Evolutionary conservation across 352 stramenopile genomes (phyloP).

Genomic region (Elongisporangium prolatum): DNA sequence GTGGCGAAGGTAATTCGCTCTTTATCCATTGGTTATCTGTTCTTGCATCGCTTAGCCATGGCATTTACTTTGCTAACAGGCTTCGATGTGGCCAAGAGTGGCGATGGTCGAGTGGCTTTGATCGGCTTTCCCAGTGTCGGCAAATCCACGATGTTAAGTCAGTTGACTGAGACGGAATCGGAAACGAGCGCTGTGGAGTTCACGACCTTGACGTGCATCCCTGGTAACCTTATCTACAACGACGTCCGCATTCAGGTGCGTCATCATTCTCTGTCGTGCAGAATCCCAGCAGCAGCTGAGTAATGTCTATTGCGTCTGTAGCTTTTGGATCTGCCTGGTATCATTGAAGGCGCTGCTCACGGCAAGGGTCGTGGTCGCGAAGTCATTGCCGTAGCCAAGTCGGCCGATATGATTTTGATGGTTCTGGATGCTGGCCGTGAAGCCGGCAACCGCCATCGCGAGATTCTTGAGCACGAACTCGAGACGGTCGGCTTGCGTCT

Average conservation of each 20-base stretch:
- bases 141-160: constrained; percentile 87
- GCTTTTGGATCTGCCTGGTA: constrained; percentile 98
- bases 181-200: constrained; percentile 98
- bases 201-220: constrained; percentile 98
- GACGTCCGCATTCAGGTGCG: constrained; percentile 93
- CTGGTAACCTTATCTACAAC: constrained; percentile 95
- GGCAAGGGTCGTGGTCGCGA: constrained; percentile 97
- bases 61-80: constrained; percentile 27
- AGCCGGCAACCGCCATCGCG: constrained; percentile 93
- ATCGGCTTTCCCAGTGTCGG: constrained; percentile 93
- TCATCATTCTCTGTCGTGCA: neutral
- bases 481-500: constrained; percentile 97
- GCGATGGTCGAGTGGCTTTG: constrained; percentile 95
- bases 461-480: constrained; percentile 98
- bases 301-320: constrained; percentile 9
- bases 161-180: constrained; percentile 95
- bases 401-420: constrained; percentile 99
- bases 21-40: neutral
- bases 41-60: neutral
- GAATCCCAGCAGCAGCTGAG: neutral
- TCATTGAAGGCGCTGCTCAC: constrained; percentile 99
- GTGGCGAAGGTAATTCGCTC: constrained; percentile 57
- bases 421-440: constrained; percentile 98
- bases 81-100: constrained; percentile 94
- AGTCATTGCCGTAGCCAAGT: constrained; percentile 98